Percentiles rank a stretch among this genome's conserved stretches.
phyloP scores from a whole-genome alignment of 2,329 filamentous ascomycete species.

The Phaeomoniella chlamydospora region DNA sequence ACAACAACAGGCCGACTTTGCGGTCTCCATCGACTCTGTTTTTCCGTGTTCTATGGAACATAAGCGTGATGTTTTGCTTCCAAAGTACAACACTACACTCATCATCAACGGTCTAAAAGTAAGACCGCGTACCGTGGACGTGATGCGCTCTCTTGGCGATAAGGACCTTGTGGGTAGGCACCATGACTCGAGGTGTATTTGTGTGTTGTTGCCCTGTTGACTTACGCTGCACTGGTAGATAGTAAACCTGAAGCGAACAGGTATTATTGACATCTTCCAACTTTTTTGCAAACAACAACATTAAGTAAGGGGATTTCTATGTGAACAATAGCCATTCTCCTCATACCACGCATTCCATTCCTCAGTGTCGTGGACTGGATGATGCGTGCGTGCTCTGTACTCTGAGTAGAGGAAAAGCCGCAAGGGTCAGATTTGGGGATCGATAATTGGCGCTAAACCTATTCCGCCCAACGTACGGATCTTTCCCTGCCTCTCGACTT shows the following conservation, averaged over 20 bases:
- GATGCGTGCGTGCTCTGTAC: too few relatives aligned
- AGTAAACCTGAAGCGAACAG: neutral
- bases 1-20: neutral
- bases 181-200: neutral
- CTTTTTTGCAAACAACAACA: neutral
- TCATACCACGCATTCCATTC: neutral
- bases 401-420: too few relatives aligned
- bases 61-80: conserved; percentile 1
- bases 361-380: too few relatives aligned
- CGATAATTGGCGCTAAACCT: neutral
- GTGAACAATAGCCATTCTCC: neutral
- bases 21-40: neutral
- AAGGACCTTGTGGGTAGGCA: too few relatives aligned
- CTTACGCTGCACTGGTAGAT: neutral
- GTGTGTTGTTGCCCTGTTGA: neutral
- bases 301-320: neutral
- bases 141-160: neutral
- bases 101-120: neutral
- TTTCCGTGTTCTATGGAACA: neutral
- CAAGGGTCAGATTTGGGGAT: neutral
- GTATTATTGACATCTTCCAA: neutral
- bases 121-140: neutral
- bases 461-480: neutral
- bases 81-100: too few relatives aligned
- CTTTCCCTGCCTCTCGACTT: neutral